A percentile compares a stretch with the other conserved stretches of the same genome.
phyloP scores from a whole-genome alignment of 345 rosid species.

The Lagerstroemia speciosa region DNA sequence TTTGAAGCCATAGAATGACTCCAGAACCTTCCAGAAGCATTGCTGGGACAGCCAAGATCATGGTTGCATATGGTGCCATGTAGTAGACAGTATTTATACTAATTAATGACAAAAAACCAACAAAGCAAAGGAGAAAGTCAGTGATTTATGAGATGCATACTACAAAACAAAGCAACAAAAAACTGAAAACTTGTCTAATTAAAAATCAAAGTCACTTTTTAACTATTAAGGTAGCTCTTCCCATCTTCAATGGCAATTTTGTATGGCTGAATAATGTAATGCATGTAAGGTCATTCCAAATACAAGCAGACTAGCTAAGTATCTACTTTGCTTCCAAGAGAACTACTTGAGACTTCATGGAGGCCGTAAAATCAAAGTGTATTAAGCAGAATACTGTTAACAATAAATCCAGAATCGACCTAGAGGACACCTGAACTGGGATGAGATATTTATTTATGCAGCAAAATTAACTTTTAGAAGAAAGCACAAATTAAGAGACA shows the following conservation, averaged over 20 bases:
- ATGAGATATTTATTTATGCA: not conserved
- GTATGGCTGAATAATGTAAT: no score
- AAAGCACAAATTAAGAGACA: not conserved
- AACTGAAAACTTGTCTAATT: not conserved
- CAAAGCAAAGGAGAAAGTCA: not conserved
- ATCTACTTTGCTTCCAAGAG: no score
- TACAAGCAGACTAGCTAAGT: no score
- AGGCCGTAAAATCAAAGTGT: no score
- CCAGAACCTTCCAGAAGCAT: conserved; percentile 86
- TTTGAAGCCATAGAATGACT: conserved; percentile 60
- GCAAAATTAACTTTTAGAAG: not conserved
- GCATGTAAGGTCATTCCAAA: no score
- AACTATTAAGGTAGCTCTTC: not conserved
- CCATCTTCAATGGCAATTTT: no score
- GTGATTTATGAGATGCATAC: not conserved
- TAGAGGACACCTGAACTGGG: not conserved
- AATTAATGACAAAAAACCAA: not conserved
- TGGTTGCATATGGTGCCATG: conserved; percentile 98
- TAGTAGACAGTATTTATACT: conserved; percentile 98
- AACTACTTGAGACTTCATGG: no score
- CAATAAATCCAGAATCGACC: not conserved
- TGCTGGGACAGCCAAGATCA: conserved; percentile 88
- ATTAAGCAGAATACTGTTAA: no score
- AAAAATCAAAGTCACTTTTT: not conserved
- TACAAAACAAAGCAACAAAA: not conserved